Percentiles rank a stretch among this genome's conserved stretches.
Conservation (phyloP, 345 rosid species). For the Anastatica hierochuntica region DNA sequence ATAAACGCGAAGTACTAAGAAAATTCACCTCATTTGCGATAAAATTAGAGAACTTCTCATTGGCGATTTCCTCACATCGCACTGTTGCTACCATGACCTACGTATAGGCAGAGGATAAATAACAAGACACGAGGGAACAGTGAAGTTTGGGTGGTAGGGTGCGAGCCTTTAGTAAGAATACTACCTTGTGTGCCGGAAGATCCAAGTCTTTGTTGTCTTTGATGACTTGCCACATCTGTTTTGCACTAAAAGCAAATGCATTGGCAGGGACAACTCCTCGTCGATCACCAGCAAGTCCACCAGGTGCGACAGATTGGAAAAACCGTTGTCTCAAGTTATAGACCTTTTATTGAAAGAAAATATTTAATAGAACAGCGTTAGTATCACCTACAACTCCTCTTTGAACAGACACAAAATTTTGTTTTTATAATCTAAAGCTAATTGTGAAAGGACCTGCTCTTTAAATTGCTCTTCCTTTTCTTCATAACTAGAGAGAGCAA, state of each 20-base stretch:
- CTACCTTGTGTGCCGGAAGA: constrained; percentile 98
- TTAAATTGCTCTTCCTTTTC: constrained; percentile 92
- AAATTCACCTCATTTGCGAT: constrained; percentile 53
- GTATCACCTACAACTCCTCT: background rate
- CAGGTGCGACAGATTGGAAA: constrained; percentile 87
- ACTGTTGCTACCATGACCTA: constrained; percentile 99
- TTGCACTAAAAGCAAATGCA: constrained; percentile 92
- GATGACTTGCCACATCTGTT: constrained; percentile 87
- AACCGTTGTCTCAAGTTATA: constrained; percentile 78
- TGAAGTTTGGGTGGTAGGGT: background rate
- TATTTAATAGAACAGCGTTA: background rate
- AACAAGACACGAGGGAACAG: background rate
- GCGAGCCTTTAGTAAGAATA: constrained; percentile 11
- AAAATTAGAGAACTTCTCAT: constrained; percentile 60
- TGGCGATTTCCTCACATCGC: constrained; percentile 94
- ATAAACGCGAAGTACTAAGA: background rate
- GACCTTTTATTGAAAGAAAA: constrained; percentile 43
- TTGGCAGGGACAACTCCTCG: constrained; percentile 97
- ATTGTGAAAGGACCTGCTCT: constrained; percentile 64
- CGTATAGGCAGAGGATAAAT: constrained; percentile 11
- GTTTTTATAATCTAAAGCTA: constrained; percentile 12
- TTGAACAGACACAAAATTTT: constrained; percentile 2
- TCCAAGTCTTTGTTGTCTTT: constrained; percentile 98
- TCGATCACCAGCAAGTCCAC: constrained; percentile 99
- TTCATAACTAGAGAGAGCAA: constrained; percentile 95